Percentiles rank a stretch among this genome's conserved stretches.
phyloP scores from a whole-genome alignment of 106 monocot species.

The Gastrodia elata region DNA sequence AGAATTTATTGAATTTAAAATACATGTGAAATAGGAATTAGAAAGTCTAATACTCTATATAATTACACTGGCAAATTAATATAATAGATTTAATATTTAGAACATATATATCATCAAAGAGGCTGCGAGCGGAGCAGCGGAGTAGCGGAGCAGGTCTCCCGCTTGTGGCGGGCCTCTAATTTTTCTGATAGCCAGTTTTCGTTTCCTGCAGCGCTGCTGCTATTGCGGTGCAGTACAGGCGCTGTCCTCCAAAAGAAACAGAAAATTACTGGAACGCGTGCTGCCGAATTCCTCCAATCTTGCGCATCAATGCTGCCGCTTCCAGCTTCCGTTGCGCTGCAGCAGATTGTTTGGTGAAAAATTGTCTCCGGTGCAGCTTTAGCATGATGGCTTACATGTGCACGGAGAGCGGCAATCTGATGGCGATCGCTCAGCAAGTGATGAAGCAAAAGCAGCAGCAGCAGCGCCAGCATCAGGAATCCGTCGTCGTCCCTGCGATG shows the following conservation, averaged over 20 bases:
- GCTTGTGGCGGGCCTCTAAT: too few relatives aligned
- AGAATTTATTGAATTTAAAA: too few relatives aligned
- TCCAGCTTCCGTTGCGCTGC: background rate
- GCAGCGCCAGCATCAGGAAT: constrained; percentile 48
- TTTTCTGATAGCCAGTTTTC: too few relatives aligned
- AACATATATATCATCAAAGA: too few relatives aligned
- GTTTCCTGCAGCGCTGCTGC: background rate
- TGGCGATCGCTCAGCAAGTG: constrained; percentile 98
- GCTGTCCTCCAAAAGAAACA: background rate
- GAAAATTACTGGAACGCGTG: background rate
- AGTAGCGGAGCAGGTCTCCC: too few relatives aligned
- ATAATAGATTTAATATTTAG: too few relatives aligned
- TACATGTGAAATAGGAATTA: too few relatives aligned
- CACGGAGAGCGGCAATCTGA: constrained; percentile 89
- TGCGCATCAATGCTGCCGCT: constrained; percentile 5
- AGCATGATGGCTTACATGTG: constrained; percentile 77
- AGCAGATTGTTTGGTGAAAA: background rate
- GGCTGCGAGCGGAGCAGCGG: too few relatives aligned
- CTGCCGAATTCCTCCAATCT: constrained; percentile 1
- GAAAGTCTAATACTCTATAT: too few relatives aligned
- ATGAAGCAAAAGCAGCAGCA: constrained; percentile 83
- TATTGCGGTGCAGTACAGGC: background rate
- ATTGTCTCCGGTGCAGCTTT: background rate
- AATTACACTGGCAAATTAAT: too few relatives aligned
- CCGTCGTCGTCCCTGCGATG: constrained; percentile 13